phyloP scores from a whole-genome alignment of 495 filamentous ascomycete species.

The Recurvomyces mirabilis region DNA sequence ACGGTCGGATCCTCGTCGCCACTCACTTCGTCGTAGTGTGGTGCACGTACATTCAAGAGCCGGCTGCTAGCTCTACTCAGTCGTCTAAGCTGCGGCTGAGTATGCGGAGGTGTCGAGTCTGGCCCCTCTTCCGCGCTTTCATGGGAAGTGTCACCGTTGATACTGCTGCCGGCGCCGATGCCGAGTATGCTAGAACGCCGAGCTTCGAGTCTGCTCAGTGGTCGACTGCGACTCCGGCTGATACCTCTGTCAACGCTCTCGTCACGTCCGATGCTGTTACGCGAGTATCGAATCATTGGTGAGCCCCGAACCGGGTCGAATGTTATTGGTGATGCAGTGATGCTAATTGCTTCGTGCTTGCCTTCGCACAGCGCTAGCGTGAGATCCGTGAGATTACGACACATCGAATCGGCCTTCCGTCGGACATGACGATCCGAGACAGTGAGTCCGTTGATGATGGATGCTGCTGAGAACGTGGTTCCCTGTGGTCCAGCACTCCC shows the following conservation, averaged over 20 bases:
- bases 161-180: constrained; percentile 26
- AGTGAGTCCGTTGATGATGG: constrained; percentile 44
- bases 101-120: constrained; percentile 12
- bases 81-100: constrained; percentile 17
- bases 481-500: constrained; percentile 45
- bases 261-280: constrained; percentile 15
- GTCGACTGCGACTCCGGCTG: constrained; percentile 29
- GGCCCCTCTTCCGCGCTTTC: constrained; percentile 10
- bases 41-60: constrained; percentile 1
- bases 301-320: constrained; percentile 26
- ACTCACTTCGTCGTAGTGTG: constrained; percentile 29
- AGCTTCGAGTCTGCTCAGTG: constrained; percentile 60
- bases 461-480: constrained; percentile 53
- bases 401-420: constrained; percentile 85
- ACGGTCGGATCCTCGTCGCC: constrained; percentile 31
- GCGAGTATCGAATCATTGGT: constrained; percentile 21
- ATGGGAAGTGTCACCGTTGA: constrained; percentile 20
- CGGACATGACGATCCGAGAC: constrained; percentile 72
- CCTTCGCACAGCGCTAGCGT: constrained; percentile 72
- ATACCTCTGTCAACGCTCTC: constrained; percentile 27
- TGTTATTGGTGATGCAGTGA: constrained; percentile 25
- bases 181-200: constrained; percentile 53
- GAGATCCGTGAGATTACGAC: constrained; percentile 82
- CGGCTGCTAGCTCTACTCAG: constrained; percentile 19
- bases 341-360: constrained; percentile 25